Evolutionary conservation across 228 moss, liverwort and hornwort genomes (phyloP), one percentile per base, ranked within the genome.

Genomic region (Sphagnum magellanicum): DNA sequence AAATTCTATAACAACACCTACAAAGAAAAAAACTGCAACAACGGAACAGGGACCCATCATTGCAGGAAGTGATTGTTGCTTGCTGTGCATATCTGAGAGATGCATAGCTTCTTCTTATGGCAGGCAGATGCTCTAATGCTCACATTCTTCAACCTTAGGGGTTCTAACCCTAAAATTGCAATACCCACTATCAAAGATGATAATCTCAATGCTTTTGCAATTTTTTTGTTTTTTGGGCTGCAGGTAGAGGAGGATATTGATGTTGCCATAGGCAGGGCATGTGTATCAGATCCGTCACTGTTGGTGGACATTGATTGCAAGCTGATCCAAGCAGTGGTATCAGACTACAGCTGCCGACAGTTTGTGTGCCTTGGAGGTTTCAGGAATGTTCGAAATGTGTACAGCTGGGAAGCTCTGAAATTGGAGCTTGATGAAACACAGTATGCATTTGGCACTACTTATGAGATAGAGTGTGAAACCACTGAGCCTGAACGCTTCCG

Each of bases 341-440:
- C 76, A 15, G 85, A 90, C 52, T 97, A 88, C 52, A 65, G 76
- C 67, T 93, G 87, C 65, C 76, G 84, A 48, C 80, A 75, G 4
- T 97, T 93, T 62, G 80, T 87, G 16, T 97, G 97, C 73, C 70
- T 93, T 63, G 91, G 93, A 46, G 97, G 97, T 14, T 97, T 97
- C 65, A 83, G 97, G 60, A 97, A 97, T 73, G 90, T 98, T 17
- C 83, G 97, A 63, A 91, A 85, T 72, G 90, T 91, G 0, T 93
- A 82, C 73, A 72, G 75, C 16, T 98, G 93, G 97, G 83, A 93
- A 74, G 88, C 82, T 55, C 81, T 88, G 17, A 85, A 84, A 73
- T 67, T 98, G 68, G 93, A 98, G 80, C 72, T 98, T 74, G 97
- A 98, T 58, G 93, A 98, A 81, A 93, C 97, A 53, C 90, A 83